Evolutionary conservation across 306 rosid species (phyloP), one percentile per base, ranked within the genome.

Genomic region (Canavalia gladiata): DNA sequence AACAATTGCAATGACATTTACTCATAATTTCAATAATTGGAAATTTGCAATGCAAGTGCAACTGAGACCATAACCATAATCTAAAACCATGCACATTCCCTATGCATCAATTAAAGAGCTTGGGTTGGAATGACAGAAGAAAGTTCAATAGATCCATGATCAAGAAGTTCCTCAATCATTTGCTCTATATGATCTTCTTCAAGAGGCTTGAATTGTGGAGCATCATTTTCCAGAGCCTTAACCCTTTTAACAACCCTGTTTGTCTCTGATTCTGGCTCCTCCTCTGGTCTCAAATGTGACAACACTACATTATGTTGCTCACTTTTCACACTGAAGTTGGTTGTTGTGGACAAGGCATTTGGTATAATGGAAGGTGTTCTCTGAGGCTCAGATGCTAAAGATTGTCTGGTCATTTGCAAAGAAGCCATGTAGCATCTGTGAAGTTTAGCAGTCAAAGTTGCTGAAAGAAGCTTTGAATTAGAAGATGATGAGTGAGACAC

Each of bases 181-280:
- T 95, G 97, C 81, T 95, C 93, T 5, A 95, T 93, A 59, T 95
- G 92, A 74, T 88, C 94, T 49, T 93, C 99, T 67, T 95, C 97
- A 56, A 91, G 91, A 42, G 91, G 81, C 81, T 81, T 82, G 78
- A 87, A 89, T 12, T 84, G 90, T 74, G 83, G 86, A 50, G 30
- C 55, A 43, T 9, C 52, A 63, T 31, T 87, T 80, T 91, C 97
- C 12, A 74, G 8, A 43, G 8, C 82, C 76, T 90, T 86, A 28
- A 87, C 87, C 76, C 87, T 87, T 74, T 85, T 88, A 2, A 84
- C 56, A 25, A 79, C 86, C 90, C 89, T 65, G 50, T 65, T 80
- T 8, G 78, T 52, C 69, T 68, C 90, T 13, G 54, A 30, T 42
- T 82, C 89, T 67, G 64, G 85, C 58, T 81, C 78, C 4, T 58